A percentile compares a stretch with the other conserved stretches of the same genome.
phyloP scores from a whole-genome alignment of 306 rosid species.

The Astragalus glycyphyllos region DNA sequence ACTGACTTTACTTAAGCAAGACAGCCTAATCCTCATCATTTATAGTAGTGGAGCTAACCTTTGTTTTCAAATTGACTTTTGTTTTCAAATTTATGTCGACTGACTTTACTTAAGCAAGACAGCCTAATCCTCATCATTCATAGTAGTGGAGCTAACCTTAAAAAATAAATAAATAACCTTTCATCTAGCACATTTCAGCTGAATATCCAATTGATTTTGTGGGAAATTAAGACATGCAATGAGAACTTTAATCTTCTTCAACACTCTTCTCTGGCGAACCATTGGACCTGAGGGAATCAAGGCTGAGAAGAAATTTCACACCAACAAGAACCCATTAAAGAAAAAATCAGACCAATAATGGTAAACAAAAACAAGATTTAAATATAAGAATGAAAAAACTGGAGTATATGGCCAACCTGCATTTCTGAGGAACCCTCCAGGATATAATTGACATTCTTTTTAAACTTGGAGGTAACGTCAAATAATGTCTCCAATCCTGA shows the following conservation, averaged over 20 bases:
- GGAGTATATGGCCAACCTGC: conserved; percentile 58
- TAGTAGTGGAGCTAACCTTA: conserved; percentile 11
- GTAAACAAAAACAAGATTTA: conserved; percentile 26
- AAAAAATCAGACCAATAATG: conserved; percentile 21
- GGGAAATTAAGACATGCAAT: conserved; percentile 8
- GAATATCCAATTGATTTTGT: conserved; percentile 27
- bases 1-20: conserved; percentile 19
- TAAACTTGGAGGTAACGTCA: conserved; percentile 69
- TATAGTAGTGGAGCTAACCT: conserved; percentile 15
- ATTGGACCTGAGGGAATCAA: conserved; percentile 50
- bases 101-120: conserved; percentile 17
- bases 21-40: neutral
- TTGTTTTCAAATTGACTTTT: no score
- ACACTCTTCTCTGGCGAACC: conserved; percentile 44
- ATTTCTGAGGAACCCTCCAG: conserved; percentile 90
- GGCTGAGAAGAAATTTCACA: conserved; percentile 52
- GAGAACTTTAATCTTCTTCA: conserved; percentile 45
- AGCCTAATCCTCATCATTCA: neutral
- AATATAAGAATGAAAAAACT: conserved; percentile 18
- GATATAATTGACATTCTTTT: conserved; percentile 59
- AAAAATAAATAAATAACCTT: conserved; percentile 5
- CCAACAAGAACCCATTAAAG: conserved; percentile 17
- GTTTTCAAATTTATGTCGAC: conserved; percentile 30
- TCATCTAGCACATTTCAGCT: conserved; percentile 6
- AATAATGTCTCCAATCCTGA: conserved; percentile 79